Conservation (phyloP, 1,139 yeast species). For the Zygosaccharomyces sapae region DNA sequence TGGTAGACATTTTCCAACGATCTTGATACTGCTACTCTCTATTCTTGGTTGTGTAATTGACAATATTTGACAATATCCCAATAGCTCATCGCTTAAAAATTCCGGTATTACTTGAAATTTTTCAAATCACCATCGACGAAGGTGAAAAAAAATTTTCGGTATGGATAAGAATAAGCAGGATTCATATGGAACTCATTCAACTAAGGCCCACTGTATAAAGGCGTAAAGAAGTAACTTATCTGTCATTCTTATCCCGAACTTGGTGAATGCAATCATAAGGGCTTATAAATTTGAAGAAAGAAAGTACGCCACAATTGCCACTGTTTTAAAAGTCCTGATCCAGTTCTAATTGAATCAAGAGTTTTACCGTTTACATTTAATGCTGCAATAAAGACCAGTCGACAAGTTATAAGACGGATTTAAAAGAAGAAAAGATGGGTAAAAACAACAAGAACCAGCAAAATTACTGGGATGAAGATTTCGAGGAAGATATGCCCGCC, state of each 20-base stretch:
- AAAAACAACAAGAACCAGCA: slow-evolving; percentile 48
- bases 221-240: background rate
- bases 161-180: slow-evolving; percentile 5
- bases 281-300: background rate
- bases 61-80: slow-evolving; percentile 1
- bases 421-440: slow-evolving; percentile 31
- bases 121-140: slow-evolving; percentile 6
- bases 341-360: background rate
- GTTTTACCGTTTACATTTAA: background rate
- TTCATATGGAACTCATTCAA: background rate
- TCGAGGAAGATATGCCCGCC: slow-evolving; percentile 52
- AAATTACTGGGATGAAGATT: slow-evolving; percentile 82
- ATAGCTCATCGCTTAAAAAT: slow-evolving; percentile 14
- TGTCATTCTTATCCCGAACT: background rate
- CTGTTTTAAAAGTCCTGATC: background rate
- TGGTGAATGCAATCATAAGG: slow-evolving; percentile 1
- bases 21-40: background rate
- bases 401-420: background rate
- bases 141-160: slow-evolving; percentile 16
- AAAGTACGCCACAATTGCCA: background rate
- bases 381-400: background rate
- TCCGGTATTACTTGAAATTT: slow-evolving; percentile 8
- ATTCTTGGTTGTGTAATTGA: background rate
- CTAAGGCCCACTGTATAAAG: background rate
- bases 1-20: slow-evolving; percentile 53